Conservation (phyloP, 805 yeast species). For the Komagataella mondaviorum region DNA sequence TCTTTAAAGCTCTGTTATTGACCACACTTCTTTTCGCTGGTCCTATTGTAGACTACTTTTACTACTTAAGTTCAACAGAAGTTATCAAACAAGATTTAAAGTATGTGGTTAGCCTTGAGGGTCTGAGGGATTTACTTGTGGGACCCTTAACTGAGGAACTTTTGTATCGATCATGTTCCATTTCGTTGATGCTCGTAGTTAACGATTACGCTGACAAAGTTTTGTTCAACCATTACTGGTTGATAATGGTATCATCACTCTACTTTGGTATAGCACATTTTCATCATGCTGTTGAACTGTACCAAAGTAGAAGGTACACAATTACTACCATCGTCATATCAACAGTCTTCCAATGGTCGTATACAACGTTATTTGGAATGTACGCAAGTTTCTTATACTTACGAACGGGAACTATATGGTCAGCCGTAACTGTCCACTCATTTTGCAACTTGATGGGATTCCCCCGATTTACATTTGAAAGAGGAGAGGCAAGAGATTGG, state of each 20-base stretch:
- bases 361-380: conserved; percentile 63
- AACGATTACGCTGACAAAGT: conserved; percentile 3
- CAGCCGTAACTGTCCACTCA: conserved; percentile 43
- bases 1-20: background rate
- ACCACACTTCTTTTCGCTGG: background rate
- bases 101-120: conserved; percentile 14
- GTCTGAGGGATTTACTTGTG: conserved; percentile 42
- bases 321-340: conserved; percentile 19
- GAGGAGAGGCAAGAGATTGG: conserved; percentile 10
- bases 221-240: conserved; percentile 1
- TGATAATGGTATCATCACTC: conserved; percentile 28
- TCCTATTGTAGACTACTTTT: conserved; percentile 1
- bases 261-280: conserved; percentile 70
- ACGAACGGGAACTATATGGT: conserved; percentile 40
- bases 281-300: conserved; percentile 52
- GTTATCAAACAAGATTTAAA: background rate
- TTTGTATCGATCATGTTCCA: conserved; percentile 41
- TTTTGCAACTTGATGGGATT: conserved; percentile 64
- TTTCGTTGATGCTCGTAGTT: conserved; percentile 7
- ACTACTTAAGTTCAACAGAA: conserved; percentile 1
- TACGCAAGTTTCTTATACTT: conserved; percentile 44
- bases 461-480: conserved; percentile 23
- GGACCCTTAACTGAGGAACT: conserved; percentile 78
- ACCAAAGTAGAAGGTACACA: conserved; percentile 13
- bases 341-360: conserved; percentile 38